Percentiles rank a stretch among this genome's conserved stretches.
Conservation (phyloP, 352 stramenopile genomes). For the Globisporangium camurandrum region DNA sequence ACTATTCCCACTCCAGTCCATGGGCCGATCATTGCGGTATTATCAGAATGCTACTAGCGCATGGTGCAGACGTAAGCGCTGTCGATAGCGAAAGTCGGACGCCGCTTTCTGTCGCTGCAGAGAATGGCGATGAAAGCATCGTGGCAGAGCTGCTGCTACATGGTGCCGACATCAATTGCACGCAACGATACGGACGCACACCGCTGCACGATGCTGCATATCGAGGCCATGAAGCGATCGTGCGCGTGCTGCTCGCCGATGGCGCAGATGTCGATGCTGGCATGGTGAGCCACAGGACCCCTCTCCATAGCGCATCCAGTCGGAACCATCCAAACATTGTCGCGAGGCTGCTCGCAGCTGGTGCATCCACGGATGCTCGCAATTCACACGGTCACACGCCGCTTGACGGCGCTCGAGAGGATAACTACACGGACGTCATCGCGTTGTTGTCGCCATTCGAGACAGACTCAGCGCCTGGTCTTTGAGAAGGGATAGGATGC, state of each 20-base stretch:
- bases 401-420: not conserved
- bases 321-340: not conserved
- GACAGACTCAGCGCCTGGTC: no score
- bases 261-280: not conserved
- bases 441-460: not conserved
- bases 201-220: not conserved
- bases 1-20: no score
- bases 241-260: not conserved
- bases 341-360: not conserved
- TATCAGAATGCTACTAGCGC: not conserved
- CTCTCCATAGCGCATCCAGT: not conserved
- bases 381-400: not conserved
- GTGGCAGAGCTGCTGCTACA: not conserved
- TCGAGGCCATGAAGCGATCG: not conserved
- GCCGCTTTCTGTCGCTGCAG: not conserved
- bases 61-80: not conserved
- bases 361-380: not conserved
- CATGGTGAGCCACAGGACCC: not conserved
- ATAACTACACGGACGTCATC: not conserved
- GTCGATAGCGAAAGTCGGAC: not conserved
- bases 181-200: not conserved
- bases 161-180: not conserved
- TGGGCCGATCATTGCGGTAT: not conserved
- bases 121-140: not conserved
- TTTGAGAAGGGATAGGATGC: not conserved